These are phyloP conservation scores for Rhodocollybia butyracea DNA, from an alignment of 768 basidiomycete species.

Conservation along the genomic window DNA sequence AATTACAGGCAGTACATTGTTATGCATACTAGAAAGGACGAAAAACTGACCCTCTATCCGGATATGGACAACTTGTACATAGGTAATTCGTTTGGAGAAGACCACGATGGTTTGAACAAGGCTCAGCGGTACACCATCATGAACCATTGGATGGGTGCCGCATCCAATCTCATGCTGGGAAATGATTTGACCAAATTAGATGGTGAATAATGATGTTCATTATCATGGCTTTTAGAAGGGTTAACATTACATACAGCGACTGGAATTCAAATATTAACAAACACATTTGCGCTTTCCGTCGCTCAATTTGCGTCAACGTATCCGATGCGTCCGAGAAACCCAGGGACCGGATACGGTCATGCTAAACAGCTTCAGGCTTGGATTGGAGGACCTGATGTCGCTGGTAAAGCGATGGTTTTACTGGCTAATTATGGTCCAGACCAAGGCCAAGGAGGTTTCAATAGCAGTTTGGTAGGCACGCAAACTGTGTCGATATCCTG, in stretches of 20 bases:
- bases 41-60: constrained; percentile 4
- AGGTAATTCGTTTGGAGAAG: constrained; percentile 1
- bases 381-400: constrained; percentile 5
- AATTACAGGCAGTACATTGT: constrained; percentile 10
- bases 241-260: background rate
- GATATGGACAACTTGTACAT: constrained; percentile 12
- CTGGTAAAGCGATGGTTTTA: constrained; percentile 3
- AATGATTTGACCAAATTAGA: constrained; percentile 8
- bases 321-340: constrained; percentile 6
- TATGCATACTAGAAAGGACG: constrained; percentile 3
- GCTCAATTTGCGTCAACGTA: constrained; percentile 1
- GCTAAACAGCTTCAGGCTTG: constrained; percentile 8
- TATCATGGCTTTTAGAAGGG: background rate
- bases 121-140: constrained; percentile 1
- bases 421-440: constrained; percentile 9
- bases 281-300: constrained; percentile 2
- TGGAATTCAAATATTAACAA: background rate
- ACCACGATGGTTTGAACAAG: background rate
- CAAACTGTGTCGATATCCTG: constrained; percentile 3
- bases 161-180: constrained; percentile 8
- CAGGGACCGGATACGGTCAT: background rate
- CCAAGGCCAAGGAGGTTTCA: constrained; percentile 7
- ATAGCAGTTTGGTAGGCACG: background rate
- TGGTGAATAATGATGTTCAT: background rate
- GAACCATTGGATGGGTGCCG: constrained; percentile 10